These are phyloP conservation scores for Mimosa pudica DNA, from an alignment of 306 rosid genomes.

Conservation along the genomic window DNA sequence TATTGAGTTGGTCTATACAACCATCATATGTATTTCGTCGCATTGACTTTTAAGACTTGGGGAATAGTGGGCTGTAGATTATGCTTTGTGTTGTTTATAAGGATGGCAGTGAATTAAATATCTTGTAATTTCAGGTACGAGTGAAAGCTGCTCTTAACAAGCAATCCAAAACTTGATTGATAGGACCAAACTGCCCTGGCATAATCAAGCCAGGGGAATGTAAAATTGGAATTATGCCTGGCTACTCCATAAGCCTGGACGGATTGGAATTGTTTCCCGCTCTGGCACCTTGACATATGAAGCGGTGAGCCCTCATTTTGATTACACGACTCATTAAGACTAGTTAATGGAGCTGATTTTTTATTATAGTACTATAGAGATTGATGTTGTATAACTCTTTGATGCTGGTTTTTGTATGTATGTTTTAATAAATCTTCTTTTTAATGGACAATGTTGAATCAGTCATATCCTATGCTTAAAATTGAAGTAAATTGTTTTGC, in stretches of 20 bases:
- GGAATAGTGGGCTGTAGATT: conserved; percentile 7
- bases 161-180: conserved; percentile 87
- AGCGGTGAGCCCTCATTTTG: conserved; percentile 70
- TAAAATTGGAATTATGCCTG: conserved; percentile 99
- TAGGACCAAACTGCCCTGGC: conserved; percentile 99
- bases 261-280: conserved; percentile 96
- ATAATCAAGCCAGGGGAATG: conserved; percentile 99
- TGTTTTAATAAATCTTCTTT: conserved; percentile 5
- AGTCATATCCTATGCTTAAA: not conserved
- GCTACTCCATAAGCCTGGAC: conserved; percentile 97
- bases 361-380: conserved; percentile 21
- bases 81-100: conserved; percentile 20
- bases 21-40: not conserved
- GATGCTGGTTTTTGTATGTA: conserved; percentile 13
- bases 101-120: conserved; percentile 30
- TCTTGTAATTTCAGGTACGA: conserved; percentile 61
- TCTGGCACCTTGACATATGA: conserved; percentile 99
- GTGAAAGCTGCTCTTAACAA: conserved; percentile 92
- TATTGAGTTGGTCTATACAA: conserved; percentile 1
- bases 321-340: not conserved
- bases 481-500: not conserved
- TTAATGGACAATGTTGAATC: conserved; percentile 20
- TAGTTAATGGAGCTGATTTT: conserved; percentile 12
- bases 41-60: conserved; percentile 9
- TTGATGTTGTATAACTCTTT: conserved; percentile 12